A percentile compares a stretch with the other conserved stretches of the same genome.
phyloP scores from a whole-genome alignment of 2,329 filamentous ascomycete species.

The Dothidotthia symphoricarpi region DNA sequence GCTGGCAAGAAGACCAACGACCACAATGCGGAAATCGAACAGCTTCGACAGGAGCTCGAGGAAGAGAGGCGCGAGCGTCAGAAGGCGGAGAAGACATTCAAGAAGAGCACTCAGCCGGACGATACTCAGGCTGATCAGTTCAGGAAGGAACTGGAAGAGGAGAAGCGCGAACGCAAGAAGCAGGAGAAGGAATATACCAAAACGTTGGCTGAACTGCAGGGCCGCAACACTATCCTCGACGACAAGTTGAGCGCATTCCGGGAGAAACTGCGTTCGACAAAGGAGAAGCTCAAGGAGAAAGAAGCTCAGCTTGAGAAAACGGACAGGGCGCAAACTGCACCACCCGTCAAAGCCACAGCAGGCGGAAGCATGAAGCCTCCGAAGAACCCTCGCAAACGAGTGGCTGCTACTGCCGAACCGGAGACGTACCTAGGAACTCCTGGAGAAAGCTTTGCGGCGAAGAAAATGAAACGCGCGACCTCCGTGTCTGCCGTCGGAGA shows the following conservation, averaged over 20 bases:
- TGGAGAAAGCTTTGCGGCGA: conserved; percentile 47
- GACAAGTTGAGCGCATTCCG: conserved; percentile 68
- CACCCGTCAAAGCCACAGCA: conserved; percentile 29
- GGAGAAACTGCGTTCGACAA: conserved; percentile 66
- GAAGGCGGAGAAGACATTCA: conserved; percentile 31
- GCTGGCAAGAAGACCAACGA: conserved; percentile 34
- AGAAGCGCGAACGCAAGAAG: conserved; percentile 53
- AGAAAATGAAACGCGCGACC: conserved; percentile 50
- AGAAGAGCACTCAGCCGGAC: conserved; percentile 44
- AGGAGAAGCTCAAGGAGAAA: conserved; percentile 69
- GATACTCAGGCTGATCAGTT: conserved; percentile 49
- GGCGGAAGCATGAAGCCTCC: conserved; percentile 35
- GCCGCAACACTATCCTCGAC: conserved; percentile 64
- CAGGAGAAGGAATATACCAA: conserved; percentile 55
- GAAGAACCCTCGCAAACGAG: conserved; percentile 46
- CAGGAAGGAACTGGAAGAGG: conserved; percentile 51
- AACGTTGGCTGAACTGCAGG: conserved; percentile 60
- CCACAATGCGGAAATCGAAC: conserved; percentile 27
- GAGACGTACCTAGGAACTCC: conserved; percentile 52
- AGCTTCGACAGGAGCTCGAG: conserved; percentile 40
- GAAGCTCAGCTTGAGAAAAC: conserved; percentile 51
- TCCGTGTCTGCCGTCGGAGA: conserved; percentile 65
- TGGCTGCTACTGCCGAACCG: conserved; percentile 46
- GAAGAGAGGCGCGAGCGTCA: conserved; percentile 42
- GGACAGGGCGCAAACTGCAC: conserved; percentile 45